These are phyloP conservation scores for Petrea volubilis DNA, from an alignment of 257 asterid species.

Conservation along the genomic window DNA sequence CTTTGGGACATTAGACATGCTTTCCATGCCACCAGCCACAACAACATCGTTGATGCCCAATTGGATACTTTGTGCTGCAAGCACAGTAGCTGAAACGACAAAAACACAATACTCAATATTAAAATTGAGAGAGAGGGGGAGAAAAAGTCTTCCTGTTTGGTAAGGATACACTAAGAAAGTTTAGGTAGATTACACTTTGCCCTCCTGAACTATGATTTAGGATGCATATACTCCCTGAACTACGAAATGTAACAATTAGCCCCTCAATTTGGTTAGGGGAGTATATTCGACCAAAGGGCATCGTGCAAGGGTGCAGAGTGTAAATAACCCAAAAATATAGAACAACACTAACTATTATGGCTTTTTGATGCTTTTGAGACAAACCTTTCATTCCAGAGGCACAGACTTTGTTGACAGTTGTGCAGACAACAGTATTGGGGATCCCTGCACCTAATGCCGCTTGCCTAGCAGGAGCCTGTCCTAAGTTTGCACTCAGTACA, in stretches of 20 bases:
- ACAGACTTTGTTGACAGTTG: constrained; percentile 95
- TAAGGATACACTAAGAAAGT: not conserved
- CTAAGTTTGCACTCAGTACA: constrained; percentile 96
- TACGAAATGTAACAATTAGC: too few relatives aligned
- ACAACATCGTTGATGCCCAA: constrained; percentile 93
- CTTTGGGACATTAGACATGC: constrained; percentile 97
- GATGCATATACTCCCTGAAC: too few relatives aligned
- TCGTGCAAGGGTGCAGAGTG: too few relatives aligned
- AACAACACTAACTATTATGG: too few relatives aligned
- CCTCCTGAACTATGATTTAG: constrained; percentile 7
- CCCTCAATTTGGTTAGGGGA: too few relatives aligned
- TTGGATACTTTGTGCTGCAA: constrained; percentile 92
- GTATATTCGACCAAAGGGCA: too few relatives aligned
- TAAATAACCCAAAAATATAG: too few relatives aligned
- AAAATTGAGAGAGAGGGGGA: not conserved
- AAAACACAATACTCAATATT: constrained; percentile 16
- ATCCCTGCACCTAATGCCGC: constrained; percentile 99
- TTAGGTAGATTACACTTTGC: not conserved
- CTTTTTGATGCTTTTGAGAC: too few relatives aligned
- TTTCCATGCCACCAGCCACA: constrained; percentile 99
- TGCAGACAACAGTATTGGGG: constrained; percentile 81
- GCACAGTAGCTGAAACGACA: constrained; percentile 77
- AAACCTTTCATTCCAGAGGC: constrained; percentile 99
- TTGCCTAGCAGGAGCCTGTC: constrained; percentile 99
- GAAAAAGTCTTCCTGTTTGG: not conserved